phyloP scores from a whole-genome alignment of 73 alveolate species.

The Symbiodinium natans region DNA sequence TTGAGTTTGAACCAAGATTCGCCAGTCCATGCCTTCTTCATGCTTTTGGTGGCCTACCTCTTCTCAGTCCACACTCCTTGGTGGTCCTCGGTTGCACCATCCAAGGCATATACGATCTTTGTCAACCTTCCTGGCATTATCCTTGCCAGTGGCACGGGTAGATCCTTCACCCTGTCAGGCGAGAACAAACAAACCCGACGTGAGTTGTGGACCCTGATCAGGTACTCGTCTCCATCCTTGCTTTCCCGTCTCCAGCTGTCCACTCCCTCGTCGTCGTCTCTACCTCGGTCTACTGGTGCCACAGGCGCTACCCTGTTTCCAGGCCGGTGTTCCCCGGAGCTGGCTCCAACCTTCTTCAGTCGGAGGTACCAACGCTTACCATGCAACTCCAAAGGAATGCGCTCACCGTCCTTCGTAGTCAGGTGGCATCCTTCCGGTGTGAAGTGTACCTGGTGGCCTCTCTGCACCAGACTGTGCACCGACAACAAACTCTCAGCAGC shows the following conservation, averaged over 20 bases:
- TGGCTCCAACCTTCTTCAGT: neutral
- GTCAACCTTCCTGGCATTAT: slow-evolving; percentile 10
- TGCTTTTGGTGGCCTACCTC: slow-evolving; percentile 6
- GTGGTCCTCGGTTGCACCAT: neutral
- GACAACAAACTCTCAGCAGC: slow-evolving; percentile 37
- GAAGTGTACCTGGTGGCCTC: slow-evolving; percentile 7
- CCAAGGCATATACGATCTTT: neutral
- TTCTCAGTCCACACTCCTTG: neutral
- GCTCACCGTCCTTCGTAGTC: neutral
- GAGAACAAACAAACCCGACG: neutral
- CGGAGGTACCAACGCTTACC: slow-evolving; percentile 58
- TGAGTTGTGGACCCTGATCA: slow-evolving; percentile 2
- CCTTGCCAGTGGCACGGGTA: neutral
- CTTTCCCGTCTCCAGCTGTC: neutral
- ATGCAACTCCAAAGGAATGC: slow-evolving; percentile 5
- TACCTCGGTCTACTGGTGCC: neutral
- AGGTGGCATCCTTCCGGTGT: neutral
- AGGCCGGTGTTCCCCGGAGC: neutral
- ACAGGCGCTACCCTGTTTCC: neutral
- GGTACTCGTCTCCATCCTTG: neutral
- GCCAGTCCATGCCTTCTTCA: slow-evolving; percentile 2
- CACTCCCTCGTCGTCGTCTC: neutral
- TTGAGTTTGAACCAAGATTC: neutral
- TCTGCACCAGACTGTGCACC: slow-evolving; percentile 8
- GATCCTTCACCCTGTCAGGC: neutral